Evolutionary conservation across 306 rosid species (phyloP).

Genomic region (Quercus berberidifolia): DNA sequence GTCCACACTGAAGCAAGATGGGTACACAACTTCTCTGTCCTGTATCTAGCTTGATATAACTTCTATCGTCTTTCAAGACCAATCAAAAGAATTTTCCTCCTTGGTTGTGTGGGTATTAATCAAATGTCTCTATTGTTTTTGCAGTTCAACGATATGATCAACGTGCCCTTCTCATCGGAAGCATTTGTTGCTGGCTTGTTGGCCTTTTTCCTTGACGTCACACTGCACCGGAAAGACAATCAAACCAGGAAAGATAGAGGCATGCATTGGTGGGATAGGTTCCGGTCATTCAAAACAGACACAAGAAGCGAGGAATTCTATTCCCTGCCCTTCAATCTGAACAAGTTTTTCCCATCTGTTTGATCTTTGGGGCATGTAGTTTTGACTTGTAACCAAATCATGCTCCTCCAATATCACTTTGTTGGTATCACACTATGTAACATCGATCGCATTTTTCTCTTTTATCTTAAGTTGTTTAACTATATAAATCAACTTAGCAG

Average conservation of each 20-base stretch:
- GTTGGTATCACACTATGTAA: not conserved
- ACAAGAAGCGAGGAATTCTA: constrained; percentile 87
- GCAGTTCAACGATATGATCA: constrained; percentile 94
- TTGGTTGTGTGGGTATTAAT: not conserved
- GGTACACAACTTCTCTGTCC: constrained; percentile 37
- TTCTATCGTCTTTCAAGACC: not conserved
- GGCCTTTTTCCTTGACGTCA: constrained; percentile 65
- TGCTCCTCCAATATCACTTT: not conserved
- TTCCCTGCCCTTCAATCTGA: constrained; percentile 83
- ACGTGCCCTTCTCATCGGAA: constrained; percentile 83
- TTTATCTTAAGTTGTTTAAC: not conserved
- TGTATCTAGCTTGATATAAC: not conserved
- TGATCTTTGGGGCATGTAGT: constrained; percentile 27
- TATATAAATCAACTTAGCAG: not conserved
- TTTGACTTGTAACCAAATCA: not conserved
- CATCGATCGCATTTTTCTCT: not conserved
- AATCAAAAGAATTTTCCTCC: not conserved
- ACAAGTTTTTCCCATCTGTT: constrained; percentile 93
- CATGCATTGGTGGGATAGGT: constrained; percentile 87
- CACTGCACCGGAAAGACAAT: constrained; percentile 60
- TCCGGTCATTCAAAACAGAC: constrained; percentile 70
- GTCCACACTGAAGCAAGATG: constrained; percentile 89
- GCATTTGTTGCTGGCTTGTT: constrained; percentile 72
- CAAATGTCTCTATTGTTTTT: not conserved
- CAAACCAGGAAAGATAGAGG: constrained; percentile 77